Evolutionary conservation across 1,284 basidiomycete genomes (phyloP).

Genomic region (Porodaedalea pini): DNA sequence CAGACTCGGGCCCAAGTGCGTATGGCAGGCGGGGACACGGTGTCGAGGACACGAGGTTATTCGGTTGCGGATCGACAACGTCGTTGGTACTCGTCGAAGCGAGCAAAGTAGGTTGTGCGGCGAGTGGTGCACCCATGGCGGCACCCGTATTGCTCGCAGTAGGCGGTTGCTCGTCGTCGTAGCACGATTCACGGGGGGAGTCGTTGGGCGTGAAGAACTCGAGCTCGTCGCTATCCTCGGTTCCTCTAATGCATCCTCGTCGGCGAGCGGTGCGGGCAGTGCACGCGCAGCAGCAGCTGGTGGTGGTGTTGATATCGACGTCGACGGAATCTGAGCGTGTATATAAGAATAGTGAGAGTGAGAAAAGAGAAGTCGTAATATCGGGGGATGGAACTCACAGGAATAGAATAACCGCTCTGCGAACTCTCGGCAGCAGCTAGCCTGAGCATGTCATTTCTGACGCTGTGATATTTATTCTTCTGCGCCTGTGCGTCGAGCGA

Average conservation of each 20-base stretch:
- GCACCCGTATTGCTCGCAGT: background rate
- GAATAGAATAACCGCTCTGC: background rate
- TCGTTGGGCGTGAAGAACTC: slow-evolving; percentile 33
- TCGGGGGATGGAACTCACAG: too few species aligned
- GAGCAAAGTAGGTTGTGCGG: background rate
- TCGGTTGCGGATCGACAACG: background rate
- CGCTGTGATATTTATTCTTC: slow-evolving; percentile 22
- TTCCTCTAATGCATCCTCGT: background rate
- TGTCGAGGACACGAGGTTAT: slow-evolving; percentile 1
- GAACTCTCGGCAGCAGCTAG: slow-evolving; percentile 8
- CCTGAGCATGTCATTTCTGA: slow-evolving; percentile 20
- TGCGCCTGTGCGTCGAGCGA: slow-evolving; percentile 29
- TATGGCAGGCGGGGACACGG: background rate
- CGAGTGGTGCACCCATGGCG: background rate
- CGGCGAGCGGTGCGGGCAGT: background rate
- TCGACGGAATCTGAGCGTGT: background rate
- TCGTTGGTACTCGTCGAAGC: slow-evolving; percentile 17
- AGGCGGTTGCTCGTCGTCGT: slow-evolving; percentile 8
- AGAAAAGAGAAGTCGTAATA: background rate
- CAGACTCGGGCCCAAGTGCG: background rate
- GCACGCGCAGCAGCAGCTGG: background rate
- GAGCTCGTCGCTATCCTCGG: slow-evolving; percentile 22
- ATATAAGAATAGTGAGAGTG: background rate
- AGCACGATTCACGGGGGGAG: slow-evolving; percentile 22
- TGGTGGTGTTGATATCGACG: too few species aligned